These are phyloP conservation scores for Aspergillus asperescens DNA, from an alignment of 495 filamentous ascomycete species.

Conservation along the genomic window DNA sequence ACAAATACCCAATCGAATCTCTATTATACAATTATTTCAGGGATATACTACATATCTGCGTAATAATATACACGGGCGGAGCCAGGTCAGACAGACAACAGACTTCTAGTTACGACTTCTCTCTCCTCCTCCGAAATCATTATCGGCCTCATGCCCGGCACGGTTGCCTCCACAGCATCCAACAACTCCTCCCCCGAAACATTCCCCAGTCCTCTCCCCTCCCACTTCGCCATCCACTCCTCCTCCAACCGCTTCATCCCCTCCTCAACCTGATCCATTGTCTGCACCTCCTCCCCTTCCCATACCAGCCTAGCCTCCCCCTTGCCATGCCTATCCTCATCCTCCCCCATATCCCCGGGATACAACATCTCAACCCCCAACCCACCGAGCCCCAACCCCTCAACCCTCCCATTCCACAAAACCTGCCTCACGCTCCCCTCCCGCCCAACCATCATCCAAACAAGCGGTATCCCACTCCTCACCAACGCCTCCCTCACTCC, in stretches of 20 bases:
- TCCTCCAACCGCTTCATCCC: slow-evolving; percentile 22
- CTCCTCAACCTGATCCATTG: slow-evolving; percentile 37
- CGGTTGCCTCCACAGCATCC: slow-evolving; percentile 29
- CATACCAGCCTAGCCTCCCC: slow-evolving; percentile 49
- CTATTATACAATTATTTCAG: background rate
- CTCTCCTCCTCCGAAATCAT: slow-evolving; percentile 25
- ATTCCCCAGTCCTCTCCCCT: slow-evolving; percentile 8
- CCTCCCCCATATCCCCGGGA: slow-evolving; percentile 2
- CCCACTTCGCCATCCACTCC: slow-evolving; percentile 35
- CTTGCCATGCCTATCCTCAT: slow-evolving; percentile 12
- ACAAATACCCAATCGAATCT: slow-evolving; percentile 6
- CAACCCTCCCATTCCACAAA: slow-evolving; percentile 48
- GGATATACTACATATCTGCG: background rate
- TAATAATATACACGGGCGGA: background rate
- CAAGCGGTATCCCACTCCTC: slow-evolving; percentile 61
- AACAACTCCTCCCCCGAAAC: slow-evolving; percentile 25
- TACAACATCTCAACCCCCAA: slow-evolving; percentile 58
- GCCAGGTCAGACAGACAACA: slow-evolving; percentile 5
- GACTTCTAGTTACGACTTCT: slow-evolving; percentile 18
- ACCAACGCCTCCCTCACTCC: slow-evolving; percentile 63
- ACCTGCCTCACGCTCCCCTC: slow-evolving; percentile 36
- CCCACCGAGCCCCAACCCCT: slow-evolving; percentile 56
- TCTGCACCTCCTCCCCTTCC: slow-evolving; percentile 48
- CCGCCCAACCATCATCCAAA: slow-evolving; percentile 47
- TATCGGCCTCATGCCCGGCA: slow-evolving; percentile 23